phyloP scores from a whole-genome alignment of 2,329 filamentous ascomycete genomes.

The Aspergillus niger region DNA sequence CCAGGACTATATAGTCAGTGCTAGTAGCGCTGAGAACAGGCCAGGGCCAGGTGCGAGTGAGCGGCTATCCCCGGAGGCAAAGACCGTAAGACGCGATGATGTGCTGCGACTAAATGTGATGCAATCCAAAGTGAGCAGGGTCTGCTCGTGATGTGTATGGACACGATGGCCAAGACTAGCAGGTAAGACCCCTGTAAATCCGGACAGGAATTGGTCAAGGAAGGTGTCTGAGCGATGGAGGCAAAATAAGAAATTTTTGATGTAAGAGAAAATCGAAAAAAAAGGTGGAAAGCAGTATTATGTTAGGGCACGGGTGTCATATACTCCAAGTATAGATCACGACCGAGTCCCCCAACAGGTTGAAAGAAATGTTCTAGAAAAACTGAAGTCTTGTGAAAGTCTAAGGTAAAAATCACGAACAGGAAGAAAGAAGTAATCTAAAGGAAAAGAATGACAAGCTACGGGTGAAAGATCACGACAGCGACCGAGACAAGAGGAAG shows the following conservation, averaged over 20 bases:
- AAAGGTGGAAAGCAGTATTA: background rate
- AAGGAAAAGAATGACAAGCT: background rate
- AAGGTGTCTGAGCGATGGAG: too few relatives aligned
- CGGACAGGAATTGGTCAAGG: background rate
- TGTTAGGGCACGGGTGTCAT: constrained; percentile 1
- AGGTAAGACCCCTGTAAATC: constrained; percentile 4
- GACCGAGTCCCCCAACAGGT: background rate
- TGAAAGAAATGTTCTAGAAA: background rate
- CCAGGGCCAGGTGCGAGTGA: background rate
- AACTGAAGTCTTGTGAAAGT: background rate
- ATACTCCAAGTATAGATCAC: background rate
- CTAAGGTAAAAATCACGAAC: too few relatives aligned
- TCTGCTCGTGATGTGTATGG: constrained; percentile 5
- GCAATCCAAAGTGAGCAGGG: constrained; percentile 33
- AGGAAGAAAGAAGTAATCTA: background rate
- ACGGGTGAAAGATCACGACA: background rate
- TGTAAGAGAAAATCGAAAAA: background rate
- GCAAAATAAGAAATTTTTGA: too few relatives aligned
- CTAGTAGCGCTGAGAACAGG: background rate
- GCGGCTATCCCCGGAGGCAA: constrained; percentile 18
- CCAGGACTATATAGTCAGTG: background rate
- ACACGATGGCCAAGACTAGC: constrained; percentile 2
- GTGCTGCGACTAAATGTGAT: constrained; percentile 35
- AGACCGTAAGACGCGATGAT: constrained; percentile 24
- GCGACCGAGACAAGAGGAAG: background rate